These are phyloP conservation scores for Rhodotorula sp. DNA, from an alignment of 1,284 basidiomycete genomes.

Conservation along the genomic window DNA sequence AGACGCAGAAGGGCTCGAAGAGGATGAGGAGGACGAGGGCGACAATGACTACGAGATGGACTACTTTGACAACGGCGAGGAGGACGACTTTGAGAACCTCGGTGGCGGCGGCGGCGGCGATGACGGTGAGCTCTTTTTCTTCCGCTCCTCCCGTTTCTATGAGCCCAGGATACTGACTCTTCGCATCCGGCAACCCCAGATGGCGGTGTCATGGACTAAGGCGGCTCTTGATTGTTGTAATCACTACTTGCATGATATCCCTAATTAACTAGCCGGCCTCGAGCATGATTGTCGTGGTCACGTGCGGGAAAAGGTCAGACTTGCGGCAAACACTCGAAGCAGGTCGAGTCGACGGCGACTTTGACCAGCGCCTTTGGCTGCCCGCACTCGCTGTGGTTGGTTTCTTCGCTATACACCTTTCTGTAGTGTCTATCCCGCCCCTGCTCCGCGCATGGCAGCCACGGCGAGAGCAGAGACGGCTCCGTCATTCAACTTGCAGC, in stretches of 20 bases:
- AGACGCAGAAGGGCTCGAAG: constrained; percentile 19
- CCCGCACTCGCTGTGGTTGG: no score
- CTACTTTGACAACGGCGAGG: constrained; percentile 38
- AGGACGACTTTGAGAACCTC: constrained; percentile 28
- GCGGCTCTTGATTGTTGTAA: background rate
- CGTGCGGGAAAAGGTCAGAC: background rate
- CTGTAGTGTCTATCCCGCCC: no score
- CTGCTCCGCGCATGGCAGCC: background rate
- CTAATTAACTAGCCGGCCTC: no score
- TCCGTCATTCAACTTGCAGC: background rate
- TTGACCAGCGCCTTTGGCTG: no score
- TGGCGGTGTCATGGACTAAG: constrained; percentile 20
- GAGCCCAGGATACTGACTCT: background rate
- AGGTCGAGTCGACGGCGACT: no score
- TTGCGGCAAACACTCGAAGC: background rate
- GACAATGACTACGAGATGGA: constrained; percentile 37
- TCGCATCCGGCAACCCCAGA: background rate
- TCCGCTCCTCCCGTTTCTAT: background rate
- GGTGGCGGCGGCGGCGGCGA: constrained; percentile 35
- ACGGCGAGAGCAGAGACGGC: background rate
- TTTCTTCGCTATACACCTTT: no score
- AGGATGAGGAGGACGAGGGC: constrained; percentile 28
- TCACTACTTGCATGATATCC: background rate
- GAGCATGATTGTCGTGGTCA: background rate
- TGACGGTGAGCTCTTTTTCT: constrained; percentile 18